phyloP scores from a whole-genome alignment of 2,329 filamentous ascomycete genomes.

The Fusarium nurragi region DNA sequence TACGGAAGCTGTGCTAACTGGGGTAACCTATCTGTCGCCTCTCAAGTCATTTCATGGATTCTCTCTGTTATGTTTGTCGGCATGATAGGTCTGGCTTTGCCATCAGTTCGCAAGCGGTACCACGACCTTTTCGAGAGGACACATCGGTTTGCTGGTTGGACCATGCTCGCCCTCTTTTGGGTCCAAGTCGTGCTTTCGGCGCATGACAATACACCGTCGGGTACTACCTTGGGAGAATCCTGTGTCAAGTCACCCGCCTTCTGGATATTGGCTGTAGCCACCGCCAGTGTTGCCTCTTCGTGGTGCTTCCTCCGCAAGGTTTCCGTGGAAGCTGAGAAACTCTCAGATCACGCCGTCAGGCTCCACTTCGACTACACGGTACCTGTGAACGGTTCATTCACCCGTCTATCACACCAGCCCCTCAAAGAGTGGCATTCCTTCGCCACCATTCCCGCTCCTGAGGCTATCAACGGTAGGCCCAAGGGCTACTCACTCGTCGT shows the following conservation, averaged over 20 bases:
- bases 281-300: slow-evolving; percentile 72
- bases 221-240: slow-evolving; percentile 48
- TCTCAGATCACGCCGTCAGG: slow-evolving; percentile 78
- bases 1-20: slow-evolving; percentile 32
- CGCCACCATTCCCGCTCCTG: slow-evolving; percentile 73
- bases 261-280: slow-evolving; percentile 74
- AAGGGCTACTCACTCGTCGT: slow-evolving; percentile 73
- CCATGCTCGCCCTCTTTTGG: slow-evolving; percentile 73
- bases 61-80: slow-evolving; percentile 66
- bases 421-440: slow-evolving; percentile 80
- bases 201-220: slow-evolving; percentile 52
- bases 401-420: slow-evolving; percentile 68
- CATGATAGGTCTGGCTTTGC: slow-evolving; percentile 72
- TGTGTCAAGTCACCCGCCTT: slow-evolving; percentile 58
- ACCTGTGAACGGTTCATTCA: slow-evolving; percentile 59
- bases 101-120: slow-evolving; percentile 66
- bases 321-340: slow-evolving; percentile 69
- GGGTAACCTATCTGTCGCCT: slow-evolving; percentile 50
- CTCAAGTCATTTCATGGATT: slow-evolving; percentile 63
- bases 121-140: slow-evolving; percentile 77
- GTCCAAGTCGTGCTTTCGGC: slow-evolving; percentile 65
- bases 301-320: slow-evolving; percentile 78
- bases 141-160: slow-evolving; percentile 78
- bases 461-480: slow-evolving; percentile 38
- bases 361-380: slow-evolving; percentile 74